These are phyloP conservation scores for Leptoxyphium fumago DNA, from an alignment of 2,329 filamentous ascomycete genomes.

Conservation along the genomic window DNA sequence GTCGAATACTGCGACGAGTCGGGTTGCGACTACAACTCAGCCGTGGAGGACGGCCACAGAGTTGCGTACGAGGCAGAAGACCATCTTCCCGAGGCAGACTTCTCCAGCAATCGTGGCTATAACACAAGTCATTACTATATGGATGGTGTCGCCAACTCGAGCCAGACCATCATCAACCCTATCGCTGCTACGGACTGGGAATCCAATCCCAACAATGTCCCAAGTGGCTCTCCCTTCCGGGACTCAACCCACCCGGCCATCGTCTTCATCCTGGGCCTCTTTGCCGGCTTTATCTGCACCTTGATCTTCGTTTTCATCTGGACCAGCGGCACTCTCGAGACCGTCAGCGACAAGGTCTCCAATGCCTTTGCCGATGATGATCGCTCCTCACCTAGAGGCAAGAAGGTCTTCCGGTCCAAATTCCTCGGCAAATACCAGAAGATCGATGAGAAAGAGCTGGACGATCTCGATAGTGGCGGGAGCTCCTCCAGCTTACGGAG, in stretches of 20 bases:
- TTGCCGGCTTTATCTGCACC: background rate
- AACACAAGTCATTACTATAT: constrained; percentile 21
- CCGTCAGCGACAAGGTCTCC: background rate
- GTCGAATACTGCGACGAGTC: constrained; percentile 18
- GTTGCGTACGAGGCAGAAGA: constrained; percentile 12
- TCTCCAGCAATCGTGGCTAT: constrained; percentile 19
- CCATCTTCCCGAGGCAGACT: constrained; percentile 9
- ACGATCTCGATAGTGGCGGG: background rate
- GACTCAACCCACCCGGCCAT: background rate
- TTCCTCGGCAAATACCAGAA: constrained; percentile 8
- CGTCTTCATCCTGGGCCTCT: background rate
- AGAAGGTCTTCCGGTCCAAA: background rate
- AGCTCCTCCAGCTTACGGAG: background rate
- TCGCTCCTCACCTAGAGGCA: no score
- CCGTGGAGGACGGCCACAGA: constrained; percentile 8
- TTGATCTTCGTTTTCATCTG: background rate
- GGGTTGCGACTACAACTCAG: constrained; percentile 15
- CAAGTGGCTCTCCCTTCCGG: background rate
- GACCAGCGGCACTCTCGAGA: background rate
- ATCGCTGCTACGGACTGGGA: background rate
- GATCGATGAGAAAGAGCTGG: constrained; percentile 9
- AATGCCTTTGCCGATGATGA: background rate
- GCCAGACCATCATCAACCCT: background rate
- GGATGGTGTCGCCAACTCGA: background rate
- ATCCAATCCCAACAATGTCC: background rate